phyloP scores from a whole-genome alignment of 1,284 basidiomycete species.

The Fomitopsis schrenkii region DNA sequence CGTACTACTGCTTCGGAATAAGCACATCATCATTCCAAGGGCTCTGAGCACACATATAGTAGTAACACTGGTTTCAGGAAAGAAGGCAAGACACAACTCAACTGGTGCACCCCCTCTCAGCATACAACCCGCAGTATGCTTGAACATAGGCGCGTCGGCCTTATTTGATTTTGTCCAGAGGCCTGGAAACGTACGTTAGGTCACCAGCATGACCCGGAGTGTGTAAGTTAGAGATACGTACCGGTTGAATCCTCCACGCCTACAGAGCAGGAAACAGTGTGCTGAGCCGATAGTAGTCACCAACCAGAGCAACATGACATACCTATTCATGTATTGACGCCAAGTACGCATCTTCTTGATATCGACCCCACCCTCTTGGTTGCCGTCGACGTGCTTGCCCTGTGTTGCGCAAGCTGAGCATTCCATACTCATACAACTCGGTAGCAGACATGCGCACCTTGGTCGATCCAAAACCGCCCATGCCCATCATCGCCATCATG shows the following conservation, averaged over 20 bases:
- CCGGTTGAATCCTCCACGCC: constrained; percentile 93
- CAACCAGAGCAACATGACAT: constrained; percentile 15
- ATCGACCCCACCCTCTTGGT: constrained; percentile 72
- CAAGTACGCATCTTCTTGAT: constrained; percentile 91
- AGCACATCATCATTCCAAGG: neutral
- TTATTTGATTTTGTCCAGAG: constrained; percentile 69
- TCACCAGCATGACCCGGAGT: neutral
- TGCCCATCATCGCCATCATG: constrained; percentile 91
- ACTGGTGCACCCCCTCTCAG: constrained; percentile 1
- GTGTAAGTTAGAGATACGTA: constrained; percentile 23
- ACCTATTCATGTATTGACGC: constrained; percentile 96
- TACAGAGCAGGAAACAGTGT: constrained; percentile 23
- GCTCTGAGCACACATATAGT: constrained; percentile 1
- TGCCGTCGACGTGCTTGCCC: constrained; percentile 78
- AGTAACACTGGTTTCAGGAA: constrained; percentile 8
- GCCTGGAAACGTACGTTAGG: constrained; percentile 33
- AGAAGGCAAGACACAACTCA: constrained; percentile 12
- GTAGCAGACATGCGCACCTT: constrained; percentile 54
- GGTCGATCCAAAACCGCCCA: constrained; percentile 84
- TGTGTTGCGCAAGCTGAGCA: constrained; percentile 25
- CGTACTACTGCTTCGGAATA: neutral
- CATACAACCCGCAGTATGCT: neutral
- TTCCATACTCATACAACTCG: neutral
- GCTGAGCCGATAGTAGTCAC: neutral
- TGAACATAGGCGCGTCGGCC: neutral